Evolutionary conservation across 2,329 filamentous ascomycete genomes (phyloP), one percentile per base, ranked within the genome.

Genomic region (Colletotrichum karsti): DNA sequence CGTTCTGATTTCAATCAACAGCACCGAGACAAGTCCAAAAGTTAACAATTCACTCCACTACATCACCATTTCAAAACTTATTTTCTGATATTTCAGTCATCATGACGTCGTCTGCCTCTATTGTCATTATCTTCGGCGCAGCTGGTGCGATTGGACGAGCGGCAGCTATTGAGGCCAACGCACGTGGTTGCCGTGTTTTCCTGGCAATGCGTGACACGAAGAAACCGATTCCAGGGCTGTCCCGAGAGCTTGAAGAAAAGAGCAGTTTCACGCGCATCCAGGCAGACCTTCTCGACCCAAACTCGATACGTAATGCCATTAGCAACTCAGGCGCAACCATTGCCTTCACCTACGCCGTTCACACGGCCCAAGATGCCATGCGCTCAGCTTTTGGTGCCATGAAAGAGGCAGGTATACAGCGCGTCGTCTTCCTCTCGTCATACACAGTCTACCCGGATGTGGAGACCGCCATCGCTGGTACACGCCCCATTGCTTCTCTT

Each of bases 41-140:
- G n/a, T 5, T 22, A n/a, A 9, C 3, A 20, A 12, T 30, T 10
- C 15, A 50, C 7, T n/a, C 13, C 7, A 7, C n/a, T 10, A 10
- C 5, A 4, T 6, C 46, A 18, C 2, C 5, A 30, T 3, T 20
- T 50, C 3, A 18, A 50, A 7, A 4, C 15, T 3, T 7, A 7
- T 13, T 18, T 10, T 2, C 26, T n/a, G 26, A 8, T 7, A 5
- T 7, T 9, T 4, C 9, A 26, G 1, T 18, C 35, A 56, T 7
- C 10, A 56, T 56, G 53, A 6, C 53, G n/a, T 42, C 35, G 7
- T 9, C 53, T 28, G 18, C 53, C 12, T 20, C 22, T 15, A 56
- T 63, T 20, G 76, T 82, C 12, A 81, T 87, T 60, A 74, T 87
- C 59, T 87, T 87, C 68, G 84, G 85, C 22, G 79, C 85, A 15